Base-by-base conservation (phyloP, 1,139 yeast species). In the Kluyveromyces marxianus region DNA sequence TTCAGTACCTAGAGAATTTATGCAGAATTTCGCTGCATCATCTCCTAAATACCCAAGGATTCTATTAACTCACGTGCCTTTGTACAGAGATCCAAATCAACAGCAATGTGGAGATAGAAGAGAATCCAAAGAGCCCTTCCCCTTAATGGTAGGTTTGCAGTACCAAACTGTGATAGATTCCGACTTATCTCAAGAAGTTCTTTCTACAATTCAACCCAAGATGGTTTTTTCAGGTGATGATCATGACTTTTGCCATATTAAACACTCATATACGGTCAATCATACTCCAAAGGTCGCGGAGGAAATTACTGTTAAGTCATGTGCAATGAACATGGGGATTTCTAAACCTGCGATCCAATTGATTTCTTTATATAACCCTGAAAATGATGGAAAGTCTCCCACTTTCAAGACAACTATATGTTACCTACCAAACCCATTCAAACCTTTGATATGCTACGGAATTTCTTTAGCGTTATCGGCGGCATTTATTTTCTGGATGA, bases 271-370 rank as follows among this genome's bases (percentile, higher is more conserved):
- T 53, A 54, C 48, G 4, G 53, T 48, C 8, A 60, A 63, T 27
- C 70, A 71, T 1, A 65, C 66, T 2, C 29, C 45, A 0, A 60
- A 60, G 14, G 53, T 57, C 7, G 76, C 85, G 0, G 79, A 82
- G 43, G 98, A 92, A 63, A 79, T 84, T 50, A 86, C 97, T 0
- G 89, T 89, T 21, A 92, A 92, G 60, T 78, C 95, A 1, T 80
- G 86, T 47, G 85, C 96, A 2, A 87, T 92, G 96, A 89, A 96
- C 25, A 86, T 88, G 75, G 97, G 97, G 0, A 81, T 92, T 35
- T 66, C 72, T 29, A 71, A 71, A 45, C 98, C 98, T 0, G 97
- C 96, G 0, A 75, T 89, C 43, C 97, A 92, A 60, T 65, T 92
- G 35, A 65, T 92, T 8, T 81, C 96, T 0, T 69, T 92, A 41